Evolutionary conservation across 2,329 filamentous ascomycete species (phyloP).

Genomic region (Penicillium sp.): DNA sequence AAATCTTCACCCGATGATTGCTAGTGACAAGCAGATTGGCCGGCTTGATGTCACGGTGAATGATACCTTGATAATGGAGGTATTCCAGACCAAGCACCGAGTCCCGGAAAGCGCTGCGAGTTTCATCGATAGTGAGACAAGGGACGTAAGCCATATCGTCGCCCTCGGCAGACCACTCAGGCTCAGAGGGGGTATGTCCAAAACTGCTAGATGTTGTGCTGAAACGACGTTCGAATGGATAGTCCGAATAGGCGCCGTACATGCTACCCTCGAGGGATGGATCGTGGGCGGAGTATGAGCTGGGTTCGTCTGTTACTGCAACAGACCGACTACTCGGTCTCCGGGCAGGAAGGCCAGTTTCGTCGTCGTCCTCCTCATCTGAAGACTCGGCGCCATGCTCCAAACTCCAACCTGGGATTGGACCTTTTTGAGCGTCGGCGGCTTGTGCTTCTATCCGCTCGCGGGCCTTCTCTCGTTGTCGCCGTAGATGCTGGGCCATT

Average conservation of each 20-base stretch:
- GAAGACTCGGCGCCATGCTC: slow-evolving; percentile 65
- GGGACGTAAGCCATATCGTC: slow-evolving; percentile 93
- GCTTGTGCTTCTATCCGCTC: slow-evolving; percentile 59
- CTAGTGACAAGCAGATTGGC: slow-evolving; percentile 86
- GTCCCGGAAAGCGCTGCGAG: slow-evolving; percentile 82
- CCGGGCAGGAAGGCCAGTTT: slow-evolving; percentile 25
- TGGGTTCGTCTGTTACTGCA: slow-evolving; percentile 47
- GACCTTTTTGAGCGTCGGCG: slow-evolving; percentile 49
- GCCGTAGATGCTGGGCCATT: slow-evolving; percentile 36
- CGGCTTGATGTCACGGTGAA: slow-evolving; percentile 80
- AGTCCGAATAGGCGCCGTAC: slow-evolving; percentile 67
- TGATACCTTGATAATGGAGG: slow-evolving; percentile 79
- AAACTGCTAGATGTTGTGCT: slow-evolving; percentile 70
- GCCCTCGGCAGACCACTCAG: slow-evolving; percentile 50
- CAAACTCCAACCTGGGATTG: slow-evolving; percentile 73
- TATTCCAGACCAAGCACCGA: slow-evolving; percentile 92
- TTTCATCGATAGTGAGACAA: slow-evolving; percentile 80
- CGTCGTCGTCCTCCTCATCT: slow-evolving; percentile 49
- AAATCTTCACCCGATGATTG: slow-evolving; percentile 89
- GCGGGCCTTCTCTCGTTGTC: slow-evolving; percentile 54
- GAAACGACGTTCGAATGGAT: slow-evolving; percentile 64
- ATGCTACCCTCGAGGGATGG: slow-evolving; percentile 62
- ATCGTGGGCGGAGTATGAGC: slow-evolving; percentile 47
- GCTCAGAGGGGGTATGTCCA: slow-evolving; percentile 44
- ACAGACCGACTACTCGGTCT: slow-evolving; percentile 36